These are phyloP conservation scores for Dactylorhiza incarnata DNA, from an alignment of 106 monocot species.

Conservation along the genomic window DNA sequence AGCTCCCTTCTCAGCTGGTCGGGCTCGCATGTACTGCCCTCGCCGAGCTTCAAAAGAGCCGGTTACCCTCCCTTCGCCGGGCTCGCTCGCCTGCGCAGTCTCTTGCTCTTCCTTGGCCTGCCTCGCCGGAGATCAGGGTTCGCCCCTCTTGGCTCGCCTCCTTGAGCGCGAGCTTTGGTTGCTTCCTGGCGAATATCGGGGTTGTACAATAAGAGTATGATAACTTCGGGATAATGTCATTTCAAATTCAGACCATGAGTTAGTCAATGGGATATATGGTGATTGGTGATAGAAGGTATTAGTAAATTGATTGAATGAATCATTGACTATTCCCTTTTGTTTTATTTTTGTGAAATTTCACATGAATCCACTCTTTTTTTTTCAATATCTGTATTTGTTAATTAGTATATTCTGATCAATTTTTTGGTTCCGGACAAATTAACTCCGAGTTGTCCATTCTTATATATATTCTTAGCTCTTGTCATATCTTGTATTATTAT, in stretches of 20 bases:
- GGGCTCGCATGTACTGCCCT: no score
- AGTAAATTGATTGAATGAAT: background rate
- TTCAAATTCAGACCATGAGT: background rate
- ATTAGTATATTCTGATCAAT: background rate
- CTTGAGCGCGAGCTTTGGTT: no score
- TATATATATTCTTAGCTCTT: background rate
- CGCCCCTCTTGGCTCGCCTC: no score
- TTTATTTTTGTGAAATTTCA: background rate
- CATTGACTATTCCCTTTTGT: background rate
- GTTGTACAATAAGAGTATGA: background rate
- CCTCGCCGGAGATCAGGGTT: no score
- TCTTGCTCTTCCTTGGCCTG: no score
- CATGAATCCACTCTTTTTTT: background rate
- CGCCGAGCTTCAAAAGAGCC: no score
- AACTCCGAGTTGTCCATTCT: background rate
- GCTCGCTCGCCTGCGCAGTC: no score
- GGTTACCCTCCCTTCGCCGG: no score
- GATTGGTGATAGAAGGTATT: background rate
- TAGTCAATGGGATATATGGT: background rate
- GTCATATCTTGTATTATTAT: background rate
- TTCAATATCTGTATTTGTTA: background rate
- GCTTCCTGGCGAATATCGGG: no score
- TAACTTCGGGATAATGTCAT: background rate
- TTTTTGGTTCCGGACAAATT: background rate
- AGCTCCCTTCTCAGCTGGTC: no score